phyloP scores from a whole-genome alignment of 179 eudicot genomes.

The Actinidia arguta region DNA sequence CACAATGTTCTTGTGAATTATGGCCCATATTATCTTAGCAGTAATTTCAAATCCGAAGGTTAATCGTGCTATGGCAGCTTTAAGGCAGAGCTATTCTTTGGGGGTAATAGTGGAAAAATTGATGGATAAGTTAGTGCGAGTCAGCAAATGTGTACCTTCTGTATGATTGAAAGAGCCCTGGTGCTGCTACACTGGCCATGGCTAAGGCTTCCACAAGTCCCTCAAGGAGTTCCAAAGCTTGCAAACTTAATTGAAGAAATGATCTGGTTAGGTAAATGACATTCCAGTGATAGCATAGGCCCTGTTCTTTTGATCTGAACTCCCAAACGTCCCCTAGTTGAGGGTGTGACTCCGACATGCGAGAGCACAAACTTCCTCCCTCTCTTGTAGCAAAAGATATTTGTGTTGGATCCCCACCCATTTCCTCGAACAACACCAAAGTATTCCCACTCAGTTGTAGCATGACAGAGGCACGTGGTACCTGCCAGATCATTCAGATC shows the following conservation, averaged over 20 bases:
- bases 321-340: conserved; percentile 79
- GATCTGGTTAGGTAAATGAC: conserved; percentile 71
- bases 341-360: conserved; percentile 77
- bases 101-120: too few species aligned
- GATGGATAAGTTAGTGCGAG: too few species aligned
- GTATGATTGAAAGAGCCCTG: conserved; percentile 57
- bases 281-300: conserved; percentile 64
- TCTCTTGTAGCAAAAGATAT: conserved; percentile 68
- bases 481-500: conserved; percentile 42
- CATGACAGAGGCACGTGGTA: conserved; percentile 93
- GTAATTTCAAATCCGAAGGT: too few species aligned
- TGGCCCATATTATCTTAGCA: too few species aligned
- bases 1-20: too few species aligned
- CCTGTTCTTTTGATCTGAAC: conserved; percentile 44
- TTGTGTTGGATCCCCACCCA: conserved; percentile 83
- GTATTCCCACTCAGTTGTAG: conserved; percentile 65
- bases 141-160: conserved; percentile 77
- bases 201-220: conserved; percentile 75
- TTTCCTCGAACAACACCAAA: conserved; percentile 86
- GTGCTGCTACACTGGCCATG: conserved; percentile 78
- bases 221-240: conserved; percentile 91
- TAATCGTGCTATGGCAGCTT: too few species aligned
- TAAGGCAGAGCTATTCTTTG: too few species aligned
- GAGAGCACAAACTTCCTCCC: conserved; percentile 65
- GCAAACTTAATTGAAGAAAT: conserved; percentile 88